phyloP scores from a whole-genome alignment of 176 grass and related monocot genomes.

The Calamus simplicifolius region DNA sequence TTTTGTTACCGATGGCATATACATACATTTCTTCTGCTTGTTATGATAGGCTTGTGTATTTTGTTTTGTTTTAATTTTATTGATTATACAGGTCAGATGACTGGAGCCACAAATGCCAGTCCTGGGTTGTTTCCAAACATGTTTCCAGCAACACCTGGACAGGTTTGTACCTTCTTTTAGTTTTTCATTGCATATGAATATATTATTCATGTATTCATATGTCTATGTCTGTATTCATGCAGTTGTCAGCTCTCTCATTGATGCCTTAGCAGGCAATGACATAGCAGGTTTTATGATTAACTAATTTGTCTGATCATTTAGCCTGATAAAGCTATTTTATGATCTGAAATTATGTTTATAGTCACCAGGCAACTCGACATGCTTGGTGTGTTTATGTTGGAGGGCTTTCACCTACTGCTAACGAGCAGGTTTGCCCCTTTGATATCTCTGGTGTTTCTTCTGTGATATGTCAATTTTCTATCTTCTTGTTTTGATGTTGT shows the following conservation, averaged over 20 bases:
- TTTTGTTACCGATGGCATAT: conserved; percentile 6
- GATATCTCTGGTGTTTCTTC: too few relatives aligned
- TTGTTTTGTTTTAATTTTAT: conserved; percentile 9
- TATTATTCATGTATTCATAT: background rate
- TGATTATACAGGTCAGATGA: conserved; percentile 57
- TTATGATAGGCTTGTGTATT: conserved; percentile 10
- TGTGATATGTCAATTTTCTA: too few relatives aligned
- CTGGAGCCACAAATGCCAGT: conserved; percentile 33
- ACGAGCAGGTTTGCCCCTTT: conserved; percentile 53
- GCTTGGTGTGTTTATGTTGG: conserved; percentile 95
- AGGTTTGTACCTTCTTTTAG: conserved; percentile 31
- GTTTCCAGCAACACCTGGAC: conserved; percentile 59
- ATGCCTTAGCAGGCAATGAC: conserved; percentile 98
- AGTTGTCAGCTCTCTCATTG: conserved; percentile 60
- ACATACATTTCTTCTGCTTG: conserved; percentile 15
- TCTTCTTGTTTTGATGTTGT: too few relatives aligned
- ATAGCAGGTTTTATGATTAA: conserved; percentile 42
- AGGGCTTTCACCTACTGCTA: conserved; percentile 86
- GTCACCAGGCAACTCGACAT: conserved; percentile 65
- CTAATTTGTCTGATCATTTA: too few relatives aligned
- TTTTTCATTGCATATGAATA: background rate
- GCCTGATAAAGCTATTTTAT: background rate
- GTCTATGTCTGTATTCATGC: background rate
- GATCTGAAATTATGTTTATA: background rate
- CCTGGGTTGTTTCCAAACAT: conserved; percentile 79